These are phyloP conservation scores for Murraya paniculata DNA, from an alignment of 345 rosid species.

Conservation along the genomic window DNA sequence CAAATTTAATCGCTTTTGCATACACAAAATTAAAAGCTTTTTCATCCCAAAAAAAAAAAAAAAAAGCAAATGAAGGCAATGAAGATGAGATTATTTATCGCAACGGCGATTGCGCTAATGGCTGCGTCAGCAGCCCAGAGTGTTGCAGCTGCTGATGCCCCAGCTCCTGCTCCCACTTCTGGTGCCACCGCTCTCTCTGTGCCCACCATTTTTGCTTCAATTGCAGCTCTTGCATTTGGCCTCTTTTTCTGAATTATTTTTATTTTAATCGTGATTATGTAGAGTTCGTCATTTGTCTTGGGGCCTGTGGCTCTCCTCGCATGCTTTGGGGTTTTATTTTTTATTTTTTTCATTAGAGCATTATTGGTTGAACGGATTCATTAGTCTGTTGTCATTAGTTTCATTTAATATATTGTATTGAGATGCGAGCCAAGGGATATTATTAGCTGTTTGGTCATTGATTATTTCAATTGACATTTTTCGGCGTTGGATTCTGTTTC, in stretches of 20 bases:
- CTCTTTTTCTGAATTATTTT: constrained; percentile 8
- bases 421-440: too few relatives aligned
- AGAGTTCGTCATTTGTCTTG: background rate
- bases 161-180: constrained; percentile 27
- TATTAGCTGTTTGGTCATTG: too few relatives aligned
- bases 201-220: constrained; percentile 26
- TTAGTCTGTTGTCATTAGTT: too few relatives aligned
- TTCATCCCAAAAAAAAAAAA: background rate
- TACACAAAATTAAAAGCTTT: background rate
- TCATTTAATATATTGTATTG: too few relatives aligned
- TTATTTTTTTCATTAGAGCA: too few relatives aligned
- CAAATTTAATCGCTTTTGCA: background rate
- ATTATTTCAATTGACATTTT: too few relatives aligned
- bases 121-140: constrained; percentile 15
- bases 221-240: constrained; percentile 30
- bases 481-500: too few relatives aligned
- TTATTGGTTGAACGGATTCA: too few relatives aligned
- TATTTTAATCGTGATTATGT: background rate
- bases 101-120: constrained; percentile 14
- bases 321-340: too few relatives aligned
- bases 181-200: constrained; percentile 16
- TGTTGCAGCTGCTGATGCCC: constrained; percentile 26
- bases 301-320: background rate
- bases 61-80: constrained; percentile 20
- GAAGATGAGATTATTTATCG: constrained; percentile 28